phyloP scores from a whole-genome alignment of 2,329 filamentous ascomycete genomes.

The Periconia macrospinosa region DNA sequence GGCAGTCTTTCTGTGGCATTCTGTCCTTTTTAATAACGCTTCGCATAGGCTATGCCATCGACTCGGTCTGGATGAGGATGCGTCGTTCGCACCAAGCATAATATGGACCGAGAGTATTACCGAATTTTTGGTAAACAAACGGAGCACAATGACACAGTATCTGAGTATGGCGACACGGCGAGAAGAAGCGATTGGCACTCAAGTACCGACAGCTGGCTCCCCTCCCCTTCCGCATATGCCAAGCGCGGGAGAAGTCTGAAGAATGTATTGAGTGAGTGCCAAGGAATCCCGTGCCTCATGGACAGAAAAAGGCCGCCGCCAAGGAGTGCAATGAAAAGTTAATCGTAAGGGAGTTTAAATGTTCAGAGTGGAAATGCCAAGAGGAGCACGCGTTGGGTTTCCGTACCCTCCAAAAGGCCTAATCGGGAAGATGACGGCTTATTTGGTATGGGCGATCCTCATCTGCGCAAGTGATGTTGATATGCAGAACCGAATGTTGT shows the following conservation, averaged over 20 bases:
- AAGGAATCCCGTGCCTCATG: slow-evolving; percentile 15
- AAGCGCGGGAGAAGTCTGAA: slow-evolving; percentile 20
- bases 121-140: neutral
- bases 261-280: slow-evolving; percentile 3
- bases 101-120: slow-evolving; percentile 1
- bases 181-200: neutral
- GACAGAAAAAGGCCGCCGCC: slow-evolving; percentile 3
- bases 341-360: slow-evolving; percentile 6
- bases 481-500: slow-evolving; percentile 9
- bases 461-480: slow-evolving; percentile 7
- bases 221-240: slow-evolving; percentile 7
- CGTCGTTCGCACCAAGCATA: slow-evolving; percentile 14
- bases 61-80: slow-evolving; percentile 9
- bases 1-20: neutral
- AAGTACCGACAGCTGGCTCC: neutral
- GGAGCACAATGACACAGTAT: neutral
- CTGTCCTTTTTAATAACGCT: neutral
- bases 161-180: neutral
- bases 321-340: slow-evolving; percentile 16
- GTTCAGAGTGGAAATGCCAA: slow-evolving; percentile 16
- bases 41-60: neutral
- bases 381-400: slow-evolving; percentile 6
- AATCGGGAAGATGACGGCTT: neutral
- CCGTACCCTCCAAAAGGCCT: slow-evolving; percentile 2
- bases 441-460: slow-evolving; percentile 2